These are phyloP conservation scores for Flueggea neowawraea DNA, from an alignment of 441 rosid genomes.

Conservation along the genomic window DNA sequence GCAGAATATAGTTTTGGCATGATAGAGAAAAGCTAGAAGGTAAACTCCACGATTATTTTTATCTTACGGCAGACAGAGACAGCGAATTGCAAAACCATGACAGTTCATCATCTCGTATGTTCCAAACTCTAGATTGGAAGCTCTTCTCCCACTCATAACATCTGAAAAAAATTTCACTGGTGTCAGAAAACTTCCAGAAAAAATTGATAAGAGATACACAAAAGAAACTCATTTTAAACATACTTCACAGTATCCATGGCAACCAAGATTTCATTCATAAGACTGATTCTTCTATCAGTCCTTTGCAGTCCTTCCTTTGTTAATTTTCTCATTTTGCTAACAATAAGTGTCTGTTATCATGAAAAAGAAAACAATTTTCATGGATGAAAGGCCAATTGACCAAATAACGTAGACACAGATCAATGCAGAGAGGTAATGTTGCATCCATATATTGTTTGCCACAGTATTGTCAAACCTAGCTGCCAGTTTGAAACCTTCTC, in stretches of 20 bases:
- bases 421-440: too few species aligned
- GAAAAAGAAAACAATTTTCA: too few species aligned
- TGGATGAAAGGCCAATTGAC: too few species aligned
- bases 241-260: constrained; percentile 99
- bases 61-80: constrained; percentile 78
- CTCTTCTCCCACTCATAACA: constrained; percentile 99
- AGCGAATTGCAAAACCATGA: constrained; percentile 87
- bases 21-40: not conserved
- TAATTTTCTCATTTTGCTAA: constrained; percentile 84
- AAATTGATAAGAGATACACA: constrained; percentile 4
- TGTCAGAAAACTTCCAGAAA: constrained; percentile 10
- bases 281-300: constrained; percentile 94
- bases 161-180: constrained; percentile 39
- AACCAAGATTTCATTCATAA: constrained; percentile 87
- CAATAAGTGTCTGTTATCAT: constrained; percentile 75
- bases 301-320: constrained; percentile 90
- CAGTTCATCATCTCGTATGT: constrained; percentile 69
- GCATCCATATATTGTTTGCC: too few species aligned
- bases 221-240: constrained; percentile 19
- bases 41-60: constrained; percentile 1
- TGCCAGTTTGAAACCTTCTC: too few species aligned
- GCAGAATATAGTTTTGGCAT: not conserved
- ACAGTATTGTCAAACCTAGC: too few species aligned
- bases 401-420: too few species aligned
- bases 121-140: constrained; percentile 74